Base-by-base conservation (phyloP, 1,139 yeast species). In the Yamadazyma buinensis region DNA sequence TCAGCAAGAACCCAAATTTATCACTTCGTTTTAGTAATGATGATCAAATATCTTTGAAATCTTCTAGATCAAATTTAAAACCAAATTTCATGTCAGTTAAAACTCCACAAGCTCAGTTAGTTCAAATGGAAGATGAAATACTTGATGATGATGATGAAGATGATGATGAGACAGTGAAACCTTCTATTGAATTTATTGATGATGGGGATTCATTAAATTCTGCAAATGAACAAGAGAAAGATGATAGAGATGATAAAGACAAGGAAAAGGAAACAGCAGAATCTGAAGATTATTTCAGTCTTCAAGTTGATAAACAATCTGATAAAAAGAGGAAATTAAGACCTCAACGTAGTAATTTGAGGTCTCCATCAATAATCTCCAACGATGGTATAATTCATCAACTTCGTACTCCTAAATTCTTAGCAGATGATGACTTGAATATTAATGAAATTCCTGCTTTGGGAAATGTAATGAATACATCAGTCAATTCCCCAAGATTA, bases 41-140 rank as follows among this genome's bases (percentile, higher is more conserved):
- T 2, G 49, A 46, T 29, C 47, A 43, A 23, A 8, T 44, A 12
- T 65, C 72, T 4, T 51, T 52, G 25, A 55, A 55, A 40, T 65
- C 67, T 4, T 57, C 62, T 2, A 51, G 49, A 41, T 61, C 64
- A 32, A 66, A 57, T 54, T 64, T 55, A 51, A 67, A 77, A 32
- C 94, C 95, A 0, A 80, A 81, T 36, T 87, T 87, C 51, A 77
- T 86, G 27, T 84, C 95, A 1, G 80, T 79, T 33, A 82, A 87
- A 31, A 74, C 85, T 35, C 95, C 95, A 1, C 74, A 77, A 37
- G 78, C 95, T 0, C 77, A 73, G 44, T 73, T 85, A 2, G 61
- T 30, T 4, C 43, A 37, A 10, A 39, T 23, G 2, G 63, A 80
- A 30, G 87, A 80, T 37, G 84, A 80, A 34, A 86, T 83, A 0